Base-by-base conservation (phyloP, 1,284 basidiomycete genomes). In the Stygiomarasmius scandens region DNA sequence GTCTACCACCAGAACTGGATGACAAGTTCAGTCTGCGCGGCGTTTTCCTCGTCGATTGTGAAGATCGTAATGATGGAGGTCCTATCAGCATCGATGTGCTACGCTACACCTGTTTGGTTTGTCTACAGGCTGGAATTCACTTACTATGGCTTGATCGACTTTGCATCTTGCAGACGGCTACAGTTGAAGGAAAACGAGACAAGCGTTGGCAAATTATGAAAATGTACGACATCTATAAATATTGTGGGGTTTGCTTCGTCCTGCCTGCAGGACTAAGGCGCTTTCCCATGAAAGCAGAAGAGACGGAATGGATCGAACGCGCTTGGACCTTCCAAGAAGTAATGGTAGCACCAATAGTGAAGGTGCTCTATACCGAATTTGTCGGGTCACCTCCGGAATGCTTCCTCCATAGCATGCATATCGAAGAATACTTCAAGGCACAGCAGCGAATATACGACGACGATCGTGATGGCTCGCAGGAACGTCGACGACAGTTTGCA, bases 281-380 rank as follows among this genome's bases (percentile, higher is more conserved):
- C 22, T 47, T 47, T 23, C 46, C 46, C n/a, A 47, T 23, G n/a
- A 47, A 47, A 23, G 22, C 12, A 23, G 46, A 47, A 47, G 46
- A 47, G 22, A 47, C 46, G 46, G 46, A 47, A 23, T 47, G 46
- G 46, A 23, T 47, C 25, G 46, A 47, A 47, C 46, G 46, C 14
- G 46, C 46, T 20, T 47, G 46, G 46, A 47, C 46, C 12, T 47
- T 47, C 14, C 46, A 47, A 25, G 46, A 47, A 23, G 46, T 47
- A 5, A 47, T 47, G 46, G 46, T 47, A 23, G 46, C 46, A 47
- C 46, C 46, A 20, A 14, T 6, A 25, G 22, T 47, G 6, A 47
- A 23, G 22, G 46, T 47, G 46, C 14, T 47, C 5, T 47, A 47
- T 23, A 47, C 46, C n/a, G 46, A 47, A 12, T 47, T 20, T 47